Evolutionary conservation across 345 rosid species (phyloP).

Genomic region (Zanthoxylum bungeanum): DNA sequence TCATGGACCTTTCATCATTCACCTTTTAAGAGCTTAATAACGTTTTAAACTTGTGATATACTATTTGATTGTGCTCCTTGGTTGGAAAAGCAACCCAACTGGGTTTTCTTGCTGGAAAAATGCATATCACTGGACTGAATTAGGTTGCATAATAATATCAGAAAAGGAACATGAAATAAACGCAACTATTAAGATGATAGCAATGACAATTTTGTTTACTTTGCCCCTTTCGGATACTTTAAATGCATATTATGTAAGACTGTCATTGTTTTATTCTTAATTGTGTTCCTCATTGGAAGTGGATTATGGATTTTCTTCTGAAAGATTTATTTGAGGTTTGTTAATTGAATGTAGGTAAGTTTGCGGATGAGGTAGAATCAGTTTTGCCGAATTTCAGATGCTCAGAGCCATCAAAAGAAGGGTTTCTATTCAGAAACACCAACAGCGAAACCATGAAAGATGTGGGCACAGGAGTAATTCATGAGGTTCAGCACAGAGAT

Average conservation of each 20-base stretch:
- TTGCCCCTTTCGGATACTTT: not conserved
- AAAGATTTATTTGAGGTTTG: constrained; percentile 14
- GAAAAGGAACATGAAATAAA: too few species aligned
- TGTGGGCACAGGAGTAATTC: constrained; percentile 42
- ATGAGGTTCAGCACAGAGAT: constrained; percentile 61
- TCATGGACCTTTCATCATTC: constrained; percentile 11
- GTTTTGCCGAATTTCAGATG: constrained; percentile 47
- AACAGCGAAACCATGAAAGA: constrained; percentile 44
- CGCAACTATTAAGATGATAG: not conserved
- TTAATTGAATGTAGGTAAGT: constrained; percentile 53
- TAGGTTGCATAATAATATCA: too few species aligned
- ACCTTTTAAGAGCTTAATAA: constrained; percentile 18
- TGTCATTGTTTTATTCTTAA: not conserved
- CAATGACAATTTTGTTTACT: not conserved
- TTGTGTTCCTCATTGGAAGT: not conserved
- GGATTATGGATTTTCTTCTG: constrained; percentile 7
- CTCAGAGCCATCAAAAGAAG: constrained; percentile 65
- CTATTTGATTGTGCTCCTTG: constrained; percentile 8
- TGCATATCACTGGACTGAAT: not conserved
- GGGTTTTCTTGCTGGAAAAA: not conserved
- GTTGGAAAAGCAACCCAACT: constrained; percentile 1
- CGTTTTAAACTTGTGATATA: constrained; percentile 14
- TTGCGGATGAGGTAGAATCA: constrained; percentile 61
- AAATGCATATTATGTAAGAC: not conserved
- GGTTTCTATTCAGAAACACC: constrained; percentile 66